A percentile compares a stretch with the other conserved stretches of the same genome.
phyloP scores from a whole-genome alignment of 163 green algal species.

The Prototheca wickerhamii region DNA sequence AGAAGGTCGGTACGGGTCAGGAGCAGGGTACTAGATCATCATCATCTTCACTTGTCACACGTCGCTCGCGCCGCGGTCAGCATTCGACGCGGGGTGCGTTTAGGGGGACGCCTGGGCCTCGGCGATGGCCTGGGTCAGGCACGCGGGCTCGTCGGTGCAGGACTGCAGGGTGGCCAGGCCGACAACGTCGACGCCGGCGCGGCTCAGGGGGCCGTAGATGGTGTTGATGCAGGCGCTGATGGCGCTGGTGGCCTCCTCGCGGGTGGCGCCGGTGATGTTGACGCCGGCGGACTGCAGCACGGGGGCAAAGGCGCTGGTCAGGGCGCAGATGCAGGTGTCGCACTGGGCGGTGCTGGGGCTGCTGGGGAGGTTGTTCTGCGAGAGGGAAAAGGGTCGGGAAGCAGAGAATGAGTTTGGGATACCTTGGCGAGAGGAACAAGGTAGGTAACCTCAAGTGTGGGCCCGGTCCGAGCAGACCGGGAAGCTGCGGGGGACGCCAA shows the following conservation, averaged over 20 bases:
- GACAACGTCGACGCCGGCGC: constrained; percentile 5
- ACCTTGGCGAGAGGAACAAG: not conserved
- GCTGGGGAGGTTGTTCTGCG: constrained; percentile 1
- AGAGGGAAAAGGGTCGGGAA: not conserved
- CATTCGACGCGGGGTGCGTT: too few species aligned
- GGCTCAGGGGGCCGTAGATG: constrained; percentile 1
- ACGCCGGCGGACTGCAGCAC: not conserved
- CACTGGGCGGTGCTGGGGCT: not conserved
- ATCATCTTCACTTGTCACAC: too few species aligned
- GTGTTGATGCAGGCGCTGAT: constrained; percentile 11
- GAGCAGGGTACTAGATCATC: too few species aligned
- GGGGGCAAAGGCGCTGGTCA: constrained; percentile 2
- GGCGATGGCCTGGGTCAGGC: not conserved
- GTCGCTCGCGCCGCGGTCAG: too few species aligned
- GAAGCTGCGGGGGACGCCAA: too few species aligned
- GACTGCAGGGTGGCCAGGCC: not conserved
- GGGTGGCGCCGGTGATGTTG: not conserved
- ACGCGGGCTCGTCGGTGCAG: not conserved
- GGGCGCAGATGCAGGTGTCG: constrained; percentile 1
- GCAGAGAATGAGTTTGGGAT: not conserved
- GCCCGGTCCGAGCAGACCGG: too few species aligned
- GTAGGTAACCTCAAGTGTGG: too few species aligned
- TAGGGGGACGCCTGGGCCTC: not conserved
- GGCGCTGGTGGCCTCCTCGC: not conserved
- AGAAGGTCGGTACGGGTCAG: too few species aligned